Evolutionary conservation across 805 yeast species (phyloP).

Genomic region (Teunomyces aglyptinius): DNA sequence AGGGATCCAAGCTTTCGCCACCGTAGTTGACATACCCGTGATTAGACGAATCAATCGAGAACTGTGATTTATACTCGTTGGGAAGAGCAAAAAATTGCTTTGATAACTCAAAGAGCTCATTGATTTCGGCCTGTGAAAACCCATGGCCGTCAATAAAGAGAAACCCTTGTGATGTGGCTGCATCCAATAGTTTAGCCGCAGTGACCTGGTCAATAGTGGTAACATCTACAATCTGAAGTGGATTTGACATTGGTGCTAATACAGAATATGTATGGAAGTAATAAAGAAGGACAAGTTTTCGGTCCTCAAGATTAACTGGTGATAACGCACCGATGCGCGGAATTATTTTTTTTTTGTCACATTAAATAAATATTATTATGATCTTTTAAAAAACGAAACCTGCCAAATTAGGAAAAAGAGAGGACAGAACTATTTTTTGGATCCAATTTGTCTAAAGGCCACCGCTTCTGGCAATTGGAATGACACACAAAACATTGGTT

Average conservation of each 20-base stretch:
- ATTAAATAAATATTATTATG: neutral
- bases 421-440: neutral
- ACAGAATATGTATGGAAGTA: neutral
- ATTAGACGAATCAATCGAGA: slow-evolving; percentile 53
- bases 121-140: slow-evolving; percentile 55
- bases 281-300: too few species aligned
- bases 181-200: slow-evolving; percentile 52
- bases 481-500: slow-evolving; percentile 90
- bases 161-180: slow-evolving; percentile 65
- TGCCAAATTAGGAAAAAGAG: neutral
- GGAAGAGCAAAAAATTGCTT: slow-evolving; percentile 53
- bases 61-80: slow-evolving; percentile 46
- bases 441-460: slow-evolving; percentile 44
- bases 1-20: slow-evolving; percentile 50
- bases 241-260: slow-evolving; percentile 27
- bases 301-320: too few species aligned
- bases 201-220: slow-evolving; percentile 41
- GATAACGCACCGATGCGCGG: neutral
- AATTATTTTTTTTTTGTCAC: neutral
- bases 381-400: neutral
- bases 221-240: slow-evolving; percentile 58
- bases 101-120: slow-evolving; percentile 48
- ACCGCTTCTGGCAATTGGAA: slow-evolving; percentile 69
- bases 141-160: slow-evolving; percentile 66
- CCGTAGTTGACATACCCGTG: slow-evolving; percentile 59